Base-by-base conservation (phyloP, 2,329 filamentous ascomycete genomes). In the Aspergillus sp. region DNA sequence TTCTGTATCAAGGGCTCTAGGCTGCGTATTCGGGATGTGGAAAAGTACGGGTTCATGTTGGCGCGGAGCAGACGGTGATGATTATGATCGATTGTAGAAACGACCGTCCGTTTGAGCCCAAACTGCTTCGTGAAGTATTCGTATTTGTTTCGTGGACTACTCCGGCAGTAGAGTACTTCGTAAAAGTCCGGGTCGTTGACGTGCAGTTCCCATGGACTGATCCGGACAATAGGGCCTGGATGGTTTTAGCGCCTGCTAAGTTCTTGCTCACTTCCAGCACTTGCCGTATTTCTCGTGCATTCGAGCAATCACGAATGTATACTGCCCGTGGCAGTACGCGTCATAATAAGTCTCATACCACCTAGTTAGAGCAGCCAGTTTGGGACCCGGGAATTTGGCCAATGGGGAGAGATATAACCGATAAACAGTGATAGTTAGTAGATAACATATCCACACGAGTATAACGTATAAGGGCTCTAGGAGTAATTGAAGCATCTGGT, bases 351-450 rank as follows among this genome's bases (percentile, higher is more conserved):
- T 59, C 42, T 70, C 68, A 50, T 67, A 66, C 50, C 50, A 57
- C 14, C 29, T 49, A 6, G 50, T 54, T 6, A 53, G 14, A 7
- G 53, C 53, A 6, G 68, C 67, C 20, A 70, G 62, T 22, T 66
- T 68, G 1, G 73, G 72, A 1, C 73, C 72, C 2, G 73, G 73
- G 42, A 74, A 69, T 18, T 67, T 67, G 18, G 66, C 66, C 45
- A 75, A 55, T 1, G 70, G 73, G 54, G 69, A 68, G 20, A 74
- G 62, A 45, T 66, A 72, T 20, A 74, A 60, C 3, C 71, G 69
- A 54, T 74, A 74, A 12, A 71, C 58, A 22, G 45, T 24, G 36
- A 42, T 42, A n/a, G 36, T 16, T 7, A 42, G 36, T 6, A 42
- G 5, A 42, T 42, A 42, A 3, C 36, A 42, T 42, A 42, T n/a